Evolutionary conservation across 441 rosid genomes (phyloP).

Genomic region (Adansonia madagascariensis): DNA sequence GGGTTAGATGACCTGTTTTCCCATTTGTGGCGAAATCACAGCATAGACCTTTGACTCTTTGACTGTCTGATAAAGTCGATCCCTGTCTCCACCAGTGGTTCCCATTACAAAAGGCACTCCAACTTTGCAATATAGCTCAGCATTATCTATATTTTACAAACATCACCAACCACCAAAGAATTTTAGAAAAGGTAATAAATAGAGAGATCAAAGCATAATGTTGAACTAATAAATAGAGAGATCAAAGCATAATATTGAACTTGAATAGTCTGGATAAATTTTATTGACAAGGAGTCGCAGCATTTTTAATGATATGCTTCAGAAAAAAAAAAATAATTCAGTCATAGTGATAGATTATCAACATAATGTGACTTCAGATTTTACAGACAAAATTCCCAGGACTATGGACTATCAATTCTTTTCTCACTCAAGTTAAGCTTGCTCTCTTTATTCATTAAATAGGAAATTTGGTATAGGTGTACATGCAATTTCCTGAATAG

Average conservation of each 20-base stretch:
- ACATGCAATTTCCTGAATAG: neutral
- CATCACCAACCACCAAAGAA: neutral
- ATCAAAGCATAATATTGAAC: neutral
- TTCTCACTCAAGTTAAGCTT: slow-evolving; percentile 7
- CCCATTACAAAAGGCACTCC: slow-evolving; percentile 95
- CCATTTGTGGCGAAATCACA: slow-evolving; percentile 90
- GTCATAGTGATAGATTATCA: neutral
- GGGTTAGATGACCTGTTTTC: slow-evolving; percentile 59
- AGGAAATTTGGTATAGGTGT: neutral
- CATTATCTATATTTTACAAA: slow-evolving; percentile 55
- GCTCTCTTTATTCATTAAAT: neutral
- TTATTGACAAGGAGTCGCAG: neutral
- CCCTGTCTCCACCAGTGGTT: slow-evolving; percentile 86
- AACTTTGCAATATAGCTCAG: slow-evolving; percentile 71
- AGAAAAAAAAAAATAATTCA: neutral
- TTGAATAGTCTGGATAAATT: neutral
- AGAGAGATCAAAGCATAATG: neutral
- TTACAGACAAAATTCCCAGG: neutral
- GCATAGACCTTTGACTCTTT: slow-evolving; percentile 65
- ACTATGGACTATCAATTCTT: neutral
- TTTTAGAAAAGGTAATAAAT: neutral
- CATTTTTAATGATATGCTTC: neutral
- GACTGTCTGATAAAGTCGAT: slow-evolving; percentile 56
- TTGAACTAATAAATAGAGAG: neutral
- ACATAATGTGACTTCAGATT: neutral